A percentile compares a stretch with the other conserved stretches of the same genome.
Conservation (phyloP, 306 rosid genomes). For the Astragalus membranaceus region DNA sequence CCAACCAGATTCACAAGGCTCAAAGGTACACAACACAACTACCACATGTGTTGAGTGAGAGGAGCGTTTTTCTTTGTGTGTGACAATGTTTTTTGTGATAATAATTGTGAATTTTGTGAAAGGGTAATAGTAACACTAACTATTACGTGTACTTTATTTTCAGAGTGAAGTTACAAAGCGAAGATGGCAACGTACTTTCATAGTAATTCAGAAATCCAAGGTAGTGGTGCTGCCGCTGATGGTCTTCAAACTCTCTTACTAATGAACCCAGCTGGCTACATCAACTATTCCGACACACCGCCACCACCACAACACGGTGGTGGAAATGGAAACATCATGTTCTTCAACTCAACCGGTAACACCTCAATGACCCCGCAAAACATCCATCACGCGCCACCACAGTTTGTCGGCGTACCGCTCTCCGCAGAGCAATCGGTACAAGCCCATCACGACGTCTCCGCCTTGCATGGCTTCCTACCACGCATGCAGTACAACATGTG, state of each 20-base stretch:
- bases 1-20: conserved; percentile 15
- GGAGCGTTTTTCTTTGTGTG: too few relatives aligned
- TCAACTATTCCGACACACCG: conserved; percentile 66
- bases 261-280: conserved; percentile 81
- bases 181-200: conserved; percentile 91
- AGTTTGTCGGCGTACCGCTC: conserved; percentile 63
- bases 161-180: conserved; percentile 23
- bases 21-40: conserved; percentile 15
- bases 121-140: conserved; percentile 10
- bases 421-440: conserved; percentile 35
- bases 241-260: conserved; percentile 84
- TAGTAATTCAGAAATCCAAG: conserved; percentile 74
- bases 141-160: conserved; percentile 18
- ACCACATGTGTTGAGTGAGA: neutral
- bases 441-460: conserved; percentile 47
- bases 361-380: conserved; percentile 24
- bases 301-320: conserved; percentile 40
- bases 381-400: conserved; percentile 58
- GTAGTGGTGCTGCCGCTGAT: conserved; percentile 42
- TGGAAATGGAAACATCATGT: conserved; percentile 37
- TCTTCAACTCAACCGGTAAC: conserved; percentile 50
- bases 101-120: conserved; percentile 18
- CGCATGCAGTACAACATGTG: conserved; percentile 68
- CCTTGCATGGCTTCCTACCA: conserved; percentile 77
- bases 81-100: too few relatives aligned